Base-by-base conservation (phyloP, 441 rosid genomes). In the Populus hybrid region DNA sequence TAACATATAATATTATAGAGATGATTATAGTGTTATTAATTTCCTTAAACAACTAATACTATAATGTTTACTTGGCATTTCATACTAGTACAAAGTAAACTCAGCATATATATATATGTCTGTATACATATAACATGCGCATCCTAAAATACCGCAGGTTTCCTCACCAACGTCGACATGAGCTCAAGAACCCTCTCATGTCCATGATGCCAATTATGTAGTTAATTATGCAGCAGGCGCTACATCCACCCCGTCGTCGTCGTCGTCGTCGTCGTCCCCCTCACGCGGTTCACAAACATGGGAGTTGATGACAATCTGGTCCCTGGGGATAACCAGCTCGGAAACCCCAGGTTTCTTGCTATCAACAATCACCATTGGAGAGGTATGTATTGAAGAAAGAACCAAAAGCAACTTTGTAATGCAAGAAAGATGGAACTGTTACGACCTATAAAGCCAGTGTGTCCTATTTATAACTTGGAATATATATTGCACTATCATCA, bases 231-330 rank as follows among this genome's bases (percentile, higher is more conserved):
- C 75, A 9, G 75, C 75, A 30, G 75, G 75, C 8, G 75, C 75
- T 63, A 72, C 75, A 30, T 72, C 74, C 21, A 16, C 36, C 8
- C 36, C n/a, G n/a, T n/a, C 66, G 23, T 72, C 75, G 64, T 72
- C 75, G 63, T 72, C 75, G 64, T 71, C 74, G 40, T 72, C 75
- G 66, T 72, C 75, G 35, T 72, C 75, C 8, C 66, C 75, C 6
- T 72, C 66, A 46, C 5, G 24, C 30, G 7, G 12, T 0, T 72
- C 24, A 8, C 66, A 3, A 18, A 14, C 14, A 57, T 11, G 6
- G 75, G 38, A 11, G 75, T 1, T 23, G 26, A 16, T 50, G 1
- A 1, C 66, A 1, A 72, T 1, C 38, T 28, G 20, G 11, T 72
- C 65, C 7, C 8, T 18, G 24, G 40, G 11, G 21, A 50, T 24